Evolutionary conservation across 1,284 basidiomycete species (phyloP).

Genomic region (Moesziomyces sp.): DNA sequence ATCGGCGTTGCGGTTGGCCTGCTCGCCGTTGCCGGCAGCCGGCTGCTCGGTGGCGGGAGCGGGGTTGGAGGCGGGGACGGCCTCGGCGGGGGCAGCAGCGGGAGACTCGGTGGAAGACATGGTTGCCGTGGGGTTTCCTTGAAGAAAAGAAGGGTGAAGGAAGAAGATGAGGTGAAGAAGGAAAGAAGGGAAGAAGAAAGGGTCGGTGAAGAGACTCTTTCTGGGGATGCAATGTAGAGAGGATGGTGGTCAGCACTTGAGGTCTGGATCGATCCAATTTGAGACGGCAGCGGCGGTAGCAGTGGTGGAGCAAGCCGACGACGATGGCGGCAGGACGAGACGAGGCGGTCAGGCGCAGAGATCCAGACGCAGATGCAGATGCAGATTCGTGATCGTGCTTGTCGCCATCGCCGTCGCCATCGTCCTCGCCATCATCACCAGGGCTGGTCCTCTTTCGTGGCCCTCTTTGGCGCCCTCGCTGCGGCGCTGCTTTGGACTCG

Average conservation of each 20-base stretch:
- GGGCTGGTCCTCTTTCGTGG: background rate
- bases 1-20: constrained; percentile 26
- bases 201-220: constrained; percentile 29
- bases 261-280: background rate
- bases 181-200: constrained; percentile 22
- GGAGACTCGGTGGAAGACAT: constrained; percentile 60
- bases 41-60: constrained; percentile 57
- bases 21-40: constrained; percentile 54
- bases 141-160: constrained; percentile 3
- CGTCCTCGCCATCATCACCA: background rate
- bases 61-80: constrained; percentile 38
- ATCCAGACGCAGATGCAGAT: too few species aligned
- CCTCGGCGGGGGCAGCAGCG: constrained; percentile 47
- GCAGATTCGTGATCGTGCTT: too few species aligned
- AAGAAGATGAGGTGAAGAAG: constrained; percentile 1
- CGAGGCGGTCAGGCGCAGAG: too few species aligned
- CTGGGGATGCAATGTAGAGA: constrained; percentile 2
- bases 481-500: background rate
- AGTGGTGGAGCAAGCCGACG: too few species aligned
- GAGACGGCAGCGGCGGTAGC: too few species aligned
- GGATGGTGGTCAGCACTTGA: constrained; percentile 11
- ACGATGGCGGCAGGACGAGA: too few species aligned
- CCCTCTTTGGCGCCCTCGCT: background rate
- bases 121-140: constrained; percentile 23
- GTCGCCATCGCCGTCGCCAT: background rate